phyloP scores from a whole-genome alignment of 2,329 filamentous ascomycete genomes.

The Onygena corvina region DNA sequence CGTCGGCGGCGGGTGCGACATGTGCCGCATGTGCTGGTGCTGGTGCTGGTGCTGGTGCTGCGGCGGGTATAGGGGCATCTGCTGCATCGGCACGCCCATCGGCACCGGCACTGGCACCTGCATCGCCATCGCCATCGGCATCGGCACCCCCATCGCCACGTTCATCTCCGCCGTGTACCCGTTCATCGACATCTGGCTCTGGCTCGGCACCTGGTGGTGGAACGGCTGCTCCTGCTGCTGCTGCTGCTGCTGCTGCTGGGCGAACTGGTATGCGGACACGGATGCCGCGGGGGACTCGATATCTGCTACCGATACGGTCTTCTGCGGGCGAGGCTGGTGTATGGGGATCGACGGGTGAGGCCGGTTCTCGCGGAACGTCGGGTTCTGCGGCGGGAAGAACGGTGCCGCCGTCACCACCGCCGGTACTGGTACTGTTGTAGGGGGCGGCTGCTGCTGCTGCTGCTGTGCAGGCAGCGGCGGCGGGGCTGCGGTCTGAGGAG shows the following conservation, averaged over 20 bases:
- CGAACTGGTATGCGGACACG: slow-evolving; percentile 46
- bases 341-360: slow-evolving; percentile 53
- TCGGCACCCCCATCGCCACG: not conserved
- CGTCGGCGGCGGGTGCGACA: slow-evolving; percentile 57
- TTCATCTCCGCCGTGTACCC: slow-evolving; percentile 41
- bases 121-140: slow-evolving; percentile 17
- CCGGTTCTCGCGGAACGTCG: slow-evolving; percentile 49
- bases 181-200: slow-evolving; percentile 42
- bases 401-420: slow-evolving; percentile 14
- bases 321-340: slow-evolving; percentile 91
- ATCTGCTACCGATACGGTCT: slow-evolving; percentile 80
- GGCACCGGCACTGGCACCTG: slow-evolving; percentile 36
- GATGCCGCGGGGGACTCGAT: slow-evolving; percentile 70
- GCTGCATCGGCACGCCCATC: not conserved
- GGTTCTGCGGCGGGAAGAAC: slow-evolving; percentile 45
- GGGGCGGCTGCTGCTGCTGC: not conserved
- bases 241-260: slow-evolving; percentile 47
- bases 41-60: slow-evolving; percentile 19
- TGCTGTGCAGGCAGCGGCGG: not conserved
- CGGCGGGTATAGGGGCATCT: slow-evolving; percentile 37
- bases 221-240: slow-evolving; percentile 60
- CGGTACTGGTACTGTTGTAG: not conserved
- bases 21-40: slow-evolving; percentile 53
- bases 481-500: slow-evolving; percentile 37
- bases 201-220: slow-evolving; percentile 77